These are phyloP conservation scores for Ordospora pajunii DNA, from an alignment of 371 early-diverging fungal species.

Conservation along the genomic window DNA sequence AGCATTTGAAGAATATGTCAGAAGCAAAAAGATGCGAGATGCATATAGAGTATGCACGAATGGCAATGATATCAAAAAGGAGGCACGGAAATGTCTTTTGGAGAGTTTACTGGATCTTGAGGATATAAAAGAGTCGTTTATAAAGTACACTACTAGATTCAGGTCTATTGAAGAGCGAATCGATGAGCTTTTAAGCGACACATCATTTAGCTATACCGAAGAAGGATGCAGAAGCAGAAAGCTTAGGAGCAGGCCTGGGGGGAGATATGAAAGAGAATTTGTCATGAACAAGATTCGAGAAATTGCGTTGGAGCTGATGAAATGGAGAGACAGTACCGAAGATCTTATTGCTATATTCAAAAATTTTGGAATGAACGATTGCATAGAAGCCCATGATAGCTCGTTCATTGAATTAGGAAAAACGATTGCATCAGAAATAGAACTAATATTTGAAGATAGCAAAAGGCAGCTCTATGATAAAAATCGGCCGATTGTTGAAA, in stretches of 20 bases:
- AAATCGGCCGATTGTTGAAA: neutral
- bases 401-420: neutral
- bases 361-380: conserved; percentile 2
- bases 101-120: neutral
- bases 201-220: conserved; percentile 12
- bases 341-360: neutral
- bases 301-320: neutral
- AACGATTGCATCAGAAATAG: neutral
- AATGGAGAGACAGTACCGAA: conserved; percentile 17
- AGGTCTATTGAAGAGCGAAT: conserved; percentile 10
- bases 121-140: neutral
- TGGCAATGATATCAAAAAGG: neutral
- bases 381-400: neutral
- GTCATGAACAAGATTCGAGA: conserved; percentile 23
- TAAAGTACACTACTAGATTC: conserved; percentile 25
- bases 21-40: neutral
- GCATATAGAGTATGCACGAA: neutral
- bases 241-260: conserved; percentile 31
- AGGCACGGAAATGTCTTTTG: neutral
- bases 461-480: neutral
- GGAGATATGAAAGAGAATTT: conserved; percentile 38
- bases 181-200: neutral
- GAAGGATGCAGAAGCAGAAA: conserved; percentile 6
- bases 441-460: neutral
- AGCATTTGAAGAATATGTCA: neutral